phyloP scores from a whole-genome alignment of 768 basidiomycete species.

The Ephemerocybe angulata region DNA sequence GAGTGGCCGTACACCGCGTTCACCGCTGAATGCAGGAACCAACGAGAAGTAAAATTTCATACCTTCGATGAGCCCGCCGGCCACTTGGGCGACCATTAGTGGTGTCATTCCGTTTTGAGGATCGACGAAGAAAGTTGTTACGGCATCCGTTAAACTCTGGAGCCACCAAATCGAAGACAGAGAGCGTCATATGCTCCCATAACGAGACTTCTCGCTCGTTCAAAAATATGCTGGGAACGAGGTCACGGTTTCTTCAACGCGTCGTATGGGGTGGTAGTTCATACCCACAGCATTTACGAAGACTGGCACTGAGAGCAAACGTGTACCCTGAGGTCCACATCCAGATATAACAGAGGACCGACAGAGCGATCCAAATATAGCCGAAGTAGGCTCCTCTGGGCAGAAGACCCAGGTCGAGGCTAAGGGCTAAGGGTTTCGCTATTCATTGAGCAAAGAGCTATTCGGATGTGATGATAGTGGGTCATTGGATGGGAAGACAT shows the following conservation, averaged over 20 bases:
- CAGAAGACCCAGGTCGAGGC: neutral
- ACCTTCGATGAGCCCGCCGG: neutral
- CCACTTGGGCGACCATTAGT: neutral
- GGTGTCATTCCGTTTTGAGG: neutral
- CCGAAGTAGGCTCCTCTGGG: neutral
- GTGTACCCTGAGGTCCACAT: neutral
- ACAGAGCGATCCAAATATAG: neutral
- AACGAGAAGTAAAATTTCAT: neutral
- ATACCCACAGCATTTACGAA: too few species aligned
- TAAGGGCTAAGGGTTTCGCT: neutral
- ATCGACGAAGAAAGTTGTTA: neutral
- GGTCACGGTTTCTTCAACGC: too few species aligned
- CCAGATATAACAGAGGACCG: neutral
- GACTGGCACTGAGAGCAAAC: neutral
- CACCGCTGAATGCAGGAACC: neutral
- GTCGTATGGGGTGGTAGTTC: too few species aligned
- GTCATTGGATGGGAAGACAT: too few species aligned
- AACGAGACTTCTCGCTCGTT: too few species aligned
- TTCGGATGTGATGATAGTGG: too few species aligned
- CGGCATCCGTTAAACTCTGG: neutral
- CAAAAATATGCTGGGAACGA: too few species aligned
- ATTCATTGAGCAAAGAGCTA: too few species aligned
- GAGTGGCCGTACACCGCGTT: too few species aligned
- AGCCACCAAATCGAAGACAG: too few species aligned
- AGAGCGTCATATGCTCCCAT: too few species aligned